A percentile compares a stretch with the other conserved stretches of the same genome.
Conservation (phyloP, 805 yeast genomes). For the Yarrowia bubula region DNA sequence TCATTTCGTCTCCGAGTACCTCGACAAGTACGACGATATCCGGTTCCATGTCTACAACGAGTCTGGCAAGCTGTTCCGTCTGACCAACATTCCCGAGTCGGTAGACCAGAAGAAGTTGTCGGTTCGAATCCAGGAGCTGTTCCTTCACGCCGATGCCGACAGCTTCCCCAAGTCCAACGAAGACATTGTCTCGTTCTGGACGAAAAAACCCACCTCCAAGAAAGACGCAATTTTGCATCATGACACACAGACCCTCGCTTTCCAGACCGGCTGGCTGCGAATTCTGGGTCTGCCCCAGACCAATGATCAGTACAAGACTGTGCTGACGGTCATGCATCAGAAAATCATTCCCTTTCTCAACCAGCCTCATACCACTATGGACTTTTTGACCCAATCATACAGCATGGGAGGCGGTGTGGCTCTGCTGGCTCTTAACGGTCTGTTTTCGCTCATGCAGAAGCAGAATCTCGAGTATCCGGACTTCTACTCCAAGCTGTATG, state of each 20-base stretch:
- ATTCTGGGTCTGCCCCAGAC: constrained; percentile 52
- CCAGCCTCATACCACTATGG: constrained; percentile 84
- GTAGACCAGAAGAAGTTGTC: constrained; percentile 28
- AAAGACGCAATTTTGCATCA: constrained; percentile 16
- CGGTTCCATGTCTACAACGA: constrained; percentile 69
- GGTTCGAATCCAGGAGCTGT: constrained; percentile 31
- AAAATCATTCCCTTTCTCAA: constrained; percentile 76
- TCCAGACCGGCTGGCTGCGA: constrained; percentile 67
- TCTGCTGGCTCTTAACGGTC: constrained; percentile 78
- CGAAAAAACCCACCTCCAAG: constrained; percentile 25
- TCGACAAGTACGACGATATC: constrained; percentile 66
- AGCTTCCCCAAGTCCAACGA: constrained; percentile 34
- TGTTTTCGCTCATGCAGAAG: constrained; percentile 77
- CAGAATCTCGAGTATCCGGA: constrained; percentile 89
- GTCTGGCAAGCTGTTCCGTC: constrained; percentile 39
- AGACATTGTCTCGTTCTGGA: constrained; percentile 30
- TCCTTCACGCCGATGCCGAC: constrained; percentile 27
- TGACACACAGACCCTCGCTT: constrained; percentile 55
- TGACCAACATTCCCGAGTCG: constrained; percentile 8
- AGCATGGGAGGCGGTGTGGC: constrained; percentile 61
- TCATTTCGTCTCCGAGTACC: constrained; percentile 59
- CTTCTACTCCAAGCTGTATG: constrained; percentile 78
- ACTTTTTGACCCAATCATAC: constrained; percentile 86
- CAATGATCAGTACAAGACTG: constrained; percentile 61
- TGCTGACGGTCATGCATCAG: constrained; percentile 72